These are phyloP conservation scores for Gastrodia elata DNA, from an alignment of 106 monocot genomes.

Conservation along the genomic window DNA sequence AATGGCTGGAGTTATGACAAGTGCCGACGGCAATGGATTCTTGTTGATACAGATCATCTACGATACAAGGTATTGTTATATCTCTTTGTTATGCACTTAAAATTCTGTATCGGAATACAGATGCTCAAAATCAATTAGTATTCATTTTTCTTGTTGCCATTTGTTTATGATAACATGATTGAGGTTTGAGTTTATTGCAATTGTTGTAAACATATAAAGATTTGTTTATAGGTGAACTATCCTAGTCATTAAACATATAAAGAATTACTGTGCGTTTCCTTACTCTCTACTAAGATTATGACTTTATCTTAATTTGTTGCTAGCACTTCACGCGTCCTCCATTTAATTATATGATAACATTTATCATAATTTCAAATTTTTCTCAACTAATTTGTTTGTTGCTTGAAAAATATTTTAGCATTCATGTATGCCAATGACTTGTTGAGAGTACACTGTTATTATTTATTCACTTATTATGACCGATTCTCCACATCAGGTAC, in stretches of 20 bases:
- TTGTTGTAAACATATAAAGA: neutral
- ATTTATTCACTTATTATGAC: neutral
- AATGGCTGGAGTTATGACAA: slow-evolving; percentile 93
- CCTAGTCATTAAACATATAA: neutral
- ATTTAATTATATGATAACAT: neutral
- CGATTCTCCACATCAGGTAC: neutral
- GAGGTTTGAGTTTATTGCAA: neutral
- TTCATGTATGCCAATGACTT: too few species aligned
- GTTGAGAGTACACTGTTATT: neutral
- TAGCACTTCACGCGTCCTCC: neutral
- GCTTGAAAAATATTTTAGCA: neutral
- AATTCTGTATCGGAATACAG: neutral
- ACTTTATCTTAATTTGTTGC: neutral
- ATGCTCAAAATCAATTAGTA: neutral
- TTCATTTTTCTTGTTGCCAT: neutral
- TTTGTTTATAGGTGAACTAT: neutral
- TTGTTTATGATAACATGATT: neutral
- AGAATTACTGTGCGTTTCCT: neutral
- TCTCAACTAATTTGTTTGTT: neutral
- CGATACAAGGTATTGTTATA: slow-evolving; percentile 57
- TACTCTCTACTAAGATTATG: neutral
- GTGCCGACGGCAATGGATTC: slow-evolving; percentile 82
- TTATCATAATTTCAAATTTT: neutral
- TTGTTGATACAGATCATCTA: slow-evolving; percentile 81
- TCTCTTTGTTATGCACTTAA: neutral